Base-by-base conservation (phyloP, 1,284 basidiomycete genomes). In the Cryptococcus sp. region DNA sequence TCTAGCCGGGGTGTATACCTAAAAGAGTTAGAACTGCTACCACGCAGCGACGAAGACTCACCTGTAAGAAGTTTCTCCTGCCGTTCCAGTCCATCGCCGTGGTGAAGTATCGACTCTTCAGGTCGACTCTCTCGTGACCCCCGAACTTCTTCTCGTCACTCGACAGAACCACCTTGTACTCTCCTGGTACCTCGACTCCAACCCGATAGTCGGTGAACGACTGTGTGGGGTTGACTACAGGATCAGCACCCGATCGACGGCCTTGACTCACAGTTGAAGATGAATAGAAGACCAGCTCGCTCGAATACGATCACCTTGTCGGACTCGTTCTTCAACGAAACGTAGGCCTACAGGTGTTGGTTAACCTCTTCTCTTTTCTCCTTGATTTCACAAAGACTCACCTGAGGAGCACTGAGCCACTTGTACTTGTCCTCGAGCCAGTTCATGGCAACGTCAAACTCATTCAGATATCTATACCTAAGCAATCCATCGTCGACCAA, bases 361-460 rank as follows among this genome's bases (percentile, higher is more conserved):
- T 23, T 6, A n/a, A 41, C 34, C 15, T 14, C 13, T 23, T 23
- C 23, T 23, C 23, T 23, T 23, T 23, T 23, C 23, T 23, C n/a
- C n/a, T n/a, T n/a, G n/a, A n/a, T n/a, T n/a, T n/a, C n/a, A n/a
- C n/a, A n/a, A n/a, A n/a, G n/a, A 62, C 74, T 62, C 72, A 87
- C 88, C 79, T 89, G 94, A 47, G 89, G 82, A 3, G 89, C 81
- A 33, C 84, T 83, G 34, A 98, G 82, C 94, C 95, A 98, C 48
- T 84, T 81, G 76, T 87, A 88, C 68, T 85, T 80, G 31, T 80
- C 83, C 63, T 95, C 95, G 34, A 86, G 73, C 60, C 83, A 80
- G 79, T 98, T 96, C 91, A 98, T 98, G n/a, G 84, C 89, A 49
- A 81, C 80, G 76, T 98, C 95, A 67, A 97, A 98, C 63, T 87